phyloP scores from a whole-genome alignment of 768 basidiomycete genomes.

The Boletus barrowsii region DNA sequence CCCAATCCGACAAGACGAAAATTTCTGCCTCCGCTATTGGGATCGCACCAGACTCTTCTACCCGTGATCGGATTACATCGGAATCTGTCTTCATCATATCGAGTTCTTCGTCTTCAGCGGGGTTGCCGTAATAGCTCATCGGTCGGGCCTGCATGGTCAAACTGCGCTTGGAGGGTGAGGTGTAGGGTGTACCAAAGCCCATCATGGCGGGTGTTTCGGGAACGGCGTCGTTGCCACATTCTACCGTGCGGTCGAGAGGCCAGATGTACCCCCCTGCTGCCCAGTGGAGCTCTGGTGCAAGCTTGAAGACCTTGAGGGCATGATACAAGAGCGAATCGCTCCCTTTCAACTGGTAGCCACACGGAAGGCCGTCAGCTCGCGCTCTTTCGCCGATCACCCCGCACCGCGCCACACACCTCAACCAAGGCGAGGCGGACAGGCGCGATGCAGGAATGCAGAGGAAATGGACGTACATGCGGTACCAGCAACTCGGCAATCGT shows the following conservation, averaged over 20 bases:
- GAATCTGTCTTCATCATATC: conserved; percentile 28
- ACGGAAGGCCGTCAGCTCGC: conserved; percentile 10
- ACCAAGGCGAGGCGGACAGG: conserved; percentile 1
- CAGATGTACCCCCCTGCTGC: conserved; percentile 81
- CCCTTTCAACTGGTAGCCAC: conserved; percentile 60
- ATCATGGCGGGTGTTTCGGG: conserved; percentile 26
- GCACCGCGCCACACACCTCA: not conserved
- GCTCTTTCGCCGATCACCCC: conserved; percentile 10
- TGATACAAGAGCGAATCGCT: conserved; percentile 75
- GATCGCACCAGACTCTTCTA: conserved; percentile 68
- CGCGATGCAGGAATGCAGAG: conserved; percentile 8
- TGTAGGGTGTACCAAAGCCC: conserved; percentile 22
- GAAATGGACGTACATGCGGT: conserved; percentile 52
- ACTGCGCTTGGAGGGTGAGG: conserved; percentile 21
- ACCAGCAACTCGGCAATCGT: conserved; percentile 66
- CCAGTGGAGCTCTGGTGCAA: conserved; percentile 73
- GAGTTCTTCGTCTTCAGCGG: conserved; percentile 36
- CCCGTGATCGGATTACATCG: conserved; percentile 46
- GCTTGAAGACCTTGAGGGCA: conserved; percentile 72
- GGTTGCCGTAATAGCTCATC: conserved; percentile 44
- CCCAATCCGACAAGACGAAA: conserved; percentile 53
- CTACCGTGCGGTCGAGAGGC: conserved; percentile 69
- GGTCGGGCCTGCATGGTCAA: conserved; percentile 36
- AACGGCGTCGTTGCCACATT: conserved; percentile 48
- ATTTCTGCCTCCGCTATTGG: conserved; percentile 63